phyloP scores from a whole-genome alignment of 768 basidiomycete genomes.

The Tephrocybe sp. region DNA sequence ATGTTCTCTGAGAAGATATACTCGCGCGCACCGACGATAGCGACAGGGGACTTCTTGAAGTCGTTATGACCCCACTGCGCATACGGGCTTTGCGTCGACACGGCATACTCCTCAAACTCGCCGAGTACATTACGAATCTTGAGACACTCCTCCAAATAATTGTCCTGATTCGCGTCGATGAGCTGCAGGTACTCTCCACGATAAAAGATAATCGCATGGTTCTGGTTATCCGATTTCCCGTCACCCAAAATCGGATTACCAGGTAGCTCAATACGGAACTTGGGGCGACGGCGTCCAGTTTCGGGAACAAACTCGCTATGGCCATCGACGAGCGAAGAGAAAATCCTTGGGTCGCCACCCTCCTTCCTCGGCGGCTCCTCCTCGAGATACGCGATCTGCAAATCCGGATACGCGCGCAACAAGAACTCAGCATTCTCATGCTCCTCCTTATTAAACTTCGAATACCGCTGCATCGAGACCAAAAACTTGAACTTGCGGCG shows the following conservation, averaged over 20 bases:
- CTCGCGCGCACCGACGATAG: slow-evolving; percentile 97
- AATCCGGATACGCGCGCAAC: slow-evolving; percentile 94
- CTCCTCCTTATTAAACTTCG: slow-evolving; percentile 99
- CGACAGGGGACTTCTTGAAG: slow-evolving; percentile 85
- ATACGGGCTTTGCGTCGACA: slow-evolving; percentile 89
- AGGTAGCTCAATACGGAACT: slow-evolving; percentile 97
- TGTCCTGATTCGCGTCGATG: slow-evolving; percentile 99
- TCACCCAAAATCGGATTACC: slow-evolving; percentile 99
- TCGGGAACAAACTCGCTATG: slow-evolving; percentile 94
- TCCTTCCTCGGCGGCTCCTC: slow-evolving; percentile 94
- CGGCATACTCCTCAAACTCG: slow-evolving; percentile 92
- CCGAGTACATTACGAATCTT: slow-evolving; percentile 98
- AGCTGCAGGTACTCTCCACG: slow-evolving; percentile 99
- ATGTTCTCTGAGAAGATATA: slow-evolving; percentile 99
- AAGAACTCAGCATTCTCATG: slow-evolving; percentile 99
- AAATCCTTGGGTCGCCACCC: slow-evolving; percentile 92
- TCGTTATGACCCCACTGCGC: slow-evolving; percentile 87
- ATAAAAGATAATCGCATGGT: slow-evolving; percentile 99
- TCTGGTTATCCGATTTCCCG: slow-evolving; percentile 99
- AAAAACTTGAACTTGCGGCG: slow-evolving; percentile 99
- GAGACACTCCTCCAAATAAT: slow-evolving; percentile 98
- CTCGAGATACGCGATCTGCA: slow-evolving; percentile 98
- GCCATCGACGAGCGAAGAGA: slow-evolving; percentile 95
- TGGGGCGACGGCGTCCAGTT: slow-evolving; percentile 85
- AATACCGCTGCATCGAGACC: slow-evolving; percentile 98